Base-by-base conservation (phyloP, 108 stramenopile genomes). In the Schizochytrium sp. region DNA sequence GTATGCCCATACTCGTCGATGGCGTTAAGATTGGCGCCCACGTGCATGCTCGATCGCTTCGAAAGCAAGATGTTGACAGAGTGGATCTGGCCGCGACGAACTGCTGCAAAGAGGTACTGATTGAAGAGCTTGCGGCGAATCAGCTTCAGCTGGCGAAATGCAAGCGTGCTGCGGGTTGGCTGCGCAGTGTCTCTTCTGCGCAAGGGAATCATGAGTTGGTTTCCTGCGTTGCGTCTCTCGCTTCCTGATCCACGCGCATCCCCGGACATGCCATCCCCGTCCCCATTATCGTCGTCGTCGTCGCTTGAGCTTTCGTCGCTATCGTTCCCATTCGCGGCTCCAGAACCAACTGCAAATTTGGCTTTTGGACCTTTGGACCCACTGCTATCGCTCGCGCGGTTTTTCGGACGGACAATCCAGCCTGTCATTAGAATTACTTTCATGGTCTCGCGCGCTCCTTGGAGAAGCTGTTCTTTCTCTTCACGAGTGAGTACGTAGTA, bases 71-170 rank as follows among this genome's bases (percentile, higher is more conserved):
- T 83, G 28, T 83, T 83, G 19, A 83, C 76, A 6, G 76, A 83
- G 45, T 83, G n/a, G 45, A 83, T 83, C 76, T 83, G 76, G 23
- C 76, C 76, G 6, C 76, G 45, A 6, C 76, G 45, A 1, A 83
- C 76, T 6, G 76, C 76, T 6, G 76, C 76, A 45, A 83, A 83
- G 28, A 83, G 76, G 51, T 53, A 83, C 51, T 83, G 76, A 28
- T 83, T 53, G 76, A 83, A 83, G 10, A 83, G 23, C 28, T 83
- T 83, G 48, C 76, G 76, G 10, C 76, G 76, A 23, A 83, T 83
- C 19, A 25, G 51, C 51, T 83, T 83, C 18, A 83, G 76, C 51
- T 83, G 76, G 12, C 51, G 45, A 34, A 83, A 83, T 6, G 76
- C 76, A 12, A 83, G 76, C n/a, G 48, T 53, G 23, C n/a, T 47